Evolutionary conservation across 306 rosid species (phyloP).

Genomic region (Mimosa bimucronata): DNA sequence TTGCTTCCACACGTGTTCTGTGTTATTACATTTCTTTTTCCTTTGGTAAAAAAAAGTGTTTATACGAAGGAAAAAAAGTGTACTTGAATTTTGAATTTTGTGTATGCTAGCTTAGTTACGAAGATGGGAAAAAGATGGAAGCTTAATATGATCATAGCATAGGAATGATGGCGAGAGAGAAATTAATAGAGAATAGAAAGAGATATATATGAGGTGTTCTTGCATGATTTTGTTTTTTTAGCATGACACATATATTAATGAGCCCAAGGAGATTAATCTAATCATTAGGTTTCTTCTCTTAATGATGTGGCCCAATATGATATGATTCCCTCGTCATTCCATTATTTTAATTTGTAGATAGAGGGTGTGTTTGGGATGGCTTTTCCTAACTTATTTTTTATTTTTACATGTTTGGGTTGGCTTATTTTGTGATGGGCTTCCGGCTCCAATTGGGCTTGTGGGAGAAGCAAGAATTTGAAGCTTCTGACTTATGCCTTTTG

Average conservation of each 20-base stretch:
- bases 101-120: background rate
- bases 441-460: too few relatives aligned
- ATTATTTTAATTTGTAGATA: background rate
- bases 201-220: too few relatives aligned
- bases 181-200: too few relatives aligned
- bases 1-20: background rate
- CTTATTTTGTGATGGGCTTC: too few relatives aligned
- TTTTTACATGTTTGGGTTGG: too few relatives aligned
- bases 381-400: too few relatives aligned
- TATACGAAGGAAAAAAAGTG: too few relatives aligned
- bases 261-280: background rate
- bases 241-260: background rate
- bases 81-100: background rate
- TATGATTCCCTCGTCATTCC: background rate
- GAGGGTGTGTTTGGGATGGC: too few relatives aligned
- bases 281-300: background rate
- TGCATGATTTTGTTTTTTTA: background rate
- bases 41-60: too few relatives aligned
- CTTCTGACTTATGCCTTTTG: too few relatives aligned
- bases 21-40: too few relatives aligned
- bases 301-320: background rate
- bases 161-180: background rate
- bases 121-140: background rate
- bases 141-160: background rate
- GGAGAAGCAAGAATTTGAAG: too few relatives aligned